Evolutionary conservation across 176 grass and related monocot genomes (phyloP), one percentile per base, ranked within the genome.

Genomic region (Carex scoparia): DNA sequence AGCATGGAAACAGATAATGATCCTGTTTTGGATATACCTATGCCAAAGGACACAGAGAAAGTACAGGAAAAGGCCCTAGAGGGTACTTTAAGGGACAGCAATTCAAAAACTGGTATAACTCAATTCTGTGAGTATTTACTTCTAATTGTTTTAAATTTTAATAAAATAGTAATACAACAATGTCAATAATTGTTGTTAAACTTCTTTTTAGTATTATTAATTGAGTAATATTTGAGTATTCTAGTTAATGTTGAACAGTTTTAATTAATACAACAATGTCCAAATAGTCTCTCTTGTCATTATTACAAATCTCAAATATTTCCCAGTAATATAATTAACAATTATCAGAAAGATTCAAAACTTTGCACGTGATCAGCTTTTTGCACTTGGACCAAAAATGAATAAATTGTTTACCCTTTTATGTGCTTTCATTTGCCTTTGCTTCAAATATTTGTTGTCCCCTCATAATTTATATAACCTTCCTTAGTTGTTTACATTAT

Each of bases 21-120:
- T 69, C 42, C 62, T 66, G 42, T 83, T 33, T 66, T 83, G 81
- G 81, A 83, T 83, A 54, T 83, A 66, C 18, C 61, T 83, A 44
- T 32, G 11, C 81, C 46, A 69, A 67, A 83, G 54, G 59, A 53
- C 62, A 83, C 10, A 16, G 5, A 69, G 40, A 83, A 55, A 83
- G 33, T 59, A 69, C 63, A 83, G 62, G 79, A 44, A 53, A 83
- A 30, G 69, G n/a, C 19, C 62, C 1, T 38, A 54, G 65, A 83
- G 15, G 62, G 3, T 48, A 83, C 63, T 69, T 83, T 57, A 69
- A 16, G 48, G 9, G 81, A 67, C 33, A 54, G 48, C 14, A 51
- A 66, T 54, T 54, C 62, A 83, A 44, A 51, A 0, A 83, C 62
- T 1, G 61, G 65, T 83, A 12, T 83, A 19, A 64, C 81, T 69